Evolutionary conservation across 768 basidiomycete genomes (phyloP), one percentile per base, ranked within the genome.

Genomic region (Psilocybe cubensis): DNA sequence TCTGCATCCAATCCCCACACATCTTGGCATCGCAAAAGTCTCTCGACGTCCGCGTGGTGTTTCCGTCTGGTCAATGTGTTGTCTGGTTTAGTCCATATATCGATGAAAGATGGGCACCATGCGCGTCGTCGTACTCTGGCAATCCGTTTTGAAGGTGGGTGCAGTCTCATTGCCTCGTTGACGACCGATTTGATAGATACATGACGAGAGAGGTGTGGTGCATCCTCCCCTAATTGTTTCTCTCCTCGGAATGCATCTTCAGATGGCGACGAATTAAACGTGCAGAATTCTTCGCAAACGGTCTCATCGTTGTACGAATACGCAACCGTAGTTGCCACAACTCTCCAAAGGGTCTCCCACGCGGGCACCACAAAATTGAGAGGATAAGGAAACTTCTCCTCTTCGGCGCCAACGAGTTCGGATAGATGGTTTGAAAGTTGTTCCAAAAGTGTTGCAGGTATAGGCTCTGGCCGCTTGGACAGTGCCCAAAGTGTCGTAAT

Each of bases 321-420:
- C 1, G 80, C 77, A 0, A 81, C 64, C 0, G 72, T 63, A 5
- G 72, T 70, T 1, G 85, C 85, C 50, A 84, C 72, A 20, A 87
- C 77, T 11, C 84, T 78, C 87, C 87, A 87, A 43, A 87, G 68
- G 0, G 81, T 83, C 64, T 88, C 87, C 74, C 83, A 88, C 0
- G 81, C 70, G 0, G 86, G 86, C 42, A 87, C 76, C 53, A 88
- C 74, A 54, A 76, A 76, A 43, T 86, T 76, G 14, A 87, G 67
- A 0, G 82, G 79, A 35, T 79, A 74, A 1, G 71, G 68, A 49
- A 71, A 74, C 3, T 25, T 56, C 0, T 67, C 61, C 0, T 67
- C 61, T 1, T 44, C 50, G 29, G 76, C 68, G 4, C 79, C 75
- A 21, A 86, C 58, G 58, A 86, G 79, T 1, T 54, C 64, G 2